These are phyloP conservation scores for Hondaea fermentalgiana DNA, from an alignment of 108 stramenopile species.

Conservation along the genomic window DNA sequence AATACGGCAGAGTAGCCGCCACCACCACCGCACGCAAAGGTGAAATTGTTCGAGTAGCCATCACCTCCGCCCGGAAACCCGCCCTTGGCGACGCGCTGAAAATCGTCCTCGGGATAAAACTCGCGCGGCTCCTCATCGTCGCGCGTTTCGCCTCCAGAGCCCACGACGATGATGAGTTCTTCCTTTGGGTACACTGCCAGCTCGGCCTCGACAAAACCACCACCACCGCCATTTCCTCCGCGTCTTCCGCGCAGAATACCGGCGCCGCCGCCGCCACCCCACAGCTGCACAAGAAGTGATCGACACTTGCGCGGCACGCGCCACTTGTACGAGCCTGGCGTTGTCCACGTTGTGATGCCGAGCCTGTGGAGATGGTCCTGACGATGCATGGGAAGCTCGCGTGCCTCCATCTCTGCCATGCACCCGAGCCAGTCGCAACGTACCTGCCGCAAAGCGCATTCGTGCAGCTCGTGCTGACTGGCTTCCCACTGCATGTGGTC, in stretches of 20 bases:
- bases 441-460: constrained; percentile 33
- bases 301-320: not conserved
- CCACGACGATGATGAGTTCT: constrained; percentile 38
- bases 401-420: constrained; percentile 44
- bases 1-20: constrained; percentile 39
- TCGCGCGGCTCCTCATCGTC: constrained; percentile 25
- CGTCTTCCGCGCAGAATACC: constrained; percentile 36
- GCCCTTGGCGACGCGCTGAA: constrained; percentile 36
- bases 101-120: constrained; percentile 31
- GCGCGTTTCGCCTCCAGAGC: constrained; percentile 37
- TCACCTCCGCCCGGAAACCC: constrained; percentile 46
- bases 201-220: constrained; percentile 44
- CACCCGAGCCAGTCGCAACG: constrained; percentile 40
- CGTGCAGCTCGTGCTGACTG: constrained; percentile 46
- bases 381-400: constrained; percentile 36
- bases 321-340: constrained; percentile 28
- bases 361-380: not conserved
- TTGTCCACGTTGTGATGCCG: not conserved
- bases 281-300: constrained; percentile 34
- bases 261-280: constrained; percentile 48
- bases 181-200: constrained; percentile 31
- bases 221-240: constrained; percentile 48
- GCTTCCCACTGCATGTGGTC: constrained; percentile 42
- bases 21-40: constrained; percentile 48
- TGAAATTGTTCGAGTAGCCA: constrained; percentile 40